Conservation (phyloP, 2,329 filamentous ascomycete genomes). For the Monilinia polystroma region DNA sequence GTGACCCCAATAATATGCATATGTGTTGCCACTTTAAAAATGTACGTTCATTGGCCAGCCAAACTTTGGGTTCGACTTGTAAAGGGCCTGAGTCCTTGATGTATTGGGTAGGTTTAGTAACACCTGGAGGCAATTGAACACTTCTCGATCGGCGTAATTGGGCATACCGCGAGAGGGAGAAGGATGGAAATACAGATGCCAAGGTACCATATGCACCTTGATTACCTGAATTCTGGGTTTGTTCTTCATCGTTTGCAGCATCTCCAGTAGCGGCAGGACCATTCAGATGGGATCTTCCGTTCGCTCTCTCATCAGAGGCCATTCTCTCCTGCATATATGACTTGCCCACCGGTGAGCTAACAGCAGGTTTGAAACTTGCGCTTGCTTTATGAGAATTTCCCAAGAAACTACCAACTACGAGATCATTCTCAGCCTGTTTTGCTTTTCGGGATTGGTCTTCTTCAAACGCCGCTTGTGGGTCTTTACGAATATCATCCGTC, state of each 20-base stretch:
- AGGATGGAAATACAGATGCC: slow-evolving; percentile 74
- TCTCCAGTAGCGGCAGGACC: slow-evolving; percentile 30
- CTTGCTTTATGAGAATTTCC: slow-evolving; percentile 45
- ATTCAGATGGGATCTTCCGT: slow-evolving; percentile 35
- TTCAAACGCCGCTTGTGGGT: slow-evolving; percentile 86
- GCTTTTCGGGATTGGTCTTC: slow-evolving; percentile 84
- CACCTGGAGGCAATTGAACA: slow-evolving; percentile 73
- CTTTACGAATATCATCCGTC: slow-evolving; percentile 89
- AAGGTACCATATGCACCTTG: slow-evolving; percentile 55
- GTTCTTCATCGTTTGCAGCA: slow-evolving; percentile 42
- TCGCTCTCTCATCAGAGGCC: slow-evolving; percentile 45
- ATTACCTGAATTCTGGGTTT: slow-evolving; percentile 38
- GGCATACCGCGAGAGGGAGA: slow-evolving; percentile 78
- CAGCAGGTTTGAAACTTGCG: slow-evolving; percentile 56
- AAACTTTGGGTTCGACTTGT: slow-evolving; percentile 95
- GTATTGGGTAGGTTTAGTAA: slow-evolving; percentile 80
- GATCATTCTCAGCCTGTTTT: slow-evolving; percentile 79
- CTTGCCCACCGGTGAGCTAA: slow-evolving; percentile 66
- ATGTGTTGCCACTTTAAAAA: slow-evolving; percentile 99
- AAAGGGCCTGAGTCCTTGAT: slow-evolving; percentile 93
- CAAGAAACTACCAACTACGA: slow-evolving; percentile 85
- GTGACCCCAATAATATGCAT: slow-evolving; percentile 76
- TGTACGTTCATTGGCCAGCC: slow-evolving; percentile 96
- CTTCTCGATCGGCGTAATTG: slow-evolving; percentile 52
- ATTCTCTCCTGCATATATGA: slow-evolving; percentile 61